Percentiles rank a stretch among this genome's conserved stretches.
Evolutionary conservation across 1,139 yeast genomes (phyloP).

Genomic region (Kodamaea sp.): DNA sequence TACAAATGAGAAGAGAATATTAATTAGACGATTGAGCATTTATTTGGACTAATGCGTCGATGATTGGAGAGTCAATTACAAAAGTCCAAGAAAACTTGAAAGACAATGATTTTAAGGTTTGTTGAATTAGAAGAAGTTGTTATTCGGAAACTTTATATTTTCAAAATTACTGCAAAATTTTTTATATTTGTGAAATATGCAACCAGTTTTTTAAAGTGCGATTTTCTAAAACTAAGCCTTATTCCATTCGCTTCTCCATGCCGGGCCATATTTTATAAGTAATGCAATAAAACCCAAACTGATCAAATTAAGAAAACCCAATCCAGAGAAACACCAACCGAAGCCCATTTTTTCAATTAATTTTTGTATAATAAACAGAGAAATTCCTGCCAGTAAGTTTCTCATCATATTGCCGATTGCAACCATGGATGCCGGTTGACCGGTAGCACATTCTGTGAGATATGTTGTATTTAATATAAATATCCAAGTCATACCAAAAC

Average conservation of each 20-base stretch:
- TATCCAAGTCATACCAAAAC: constrained; percentile 59
- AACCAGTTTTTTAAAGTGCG: too few relatives aligned
- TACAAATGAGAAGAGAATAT: too few relatives aligned
- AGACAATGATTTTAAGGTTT: not conserved
- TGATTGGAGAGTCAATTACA: too few relatives aligned
- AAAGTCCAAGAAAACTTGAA: not conserved
- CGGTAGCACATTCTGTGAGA: constrained; percentile 49
- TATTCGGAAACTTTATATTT: not conserved
- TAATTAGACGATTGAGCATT: too few relatives aligned
- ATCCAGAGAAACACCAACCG: constrained; percentile 60
- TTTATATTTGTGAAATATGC: too few relatives aligned
- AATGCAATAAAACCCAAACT: constrained; percentile 26
- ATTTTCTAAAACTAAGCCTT: too few relatives aligned
- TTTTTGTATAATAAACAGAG: constrained; percentile 45
- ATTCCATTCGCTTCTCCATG: constrained; percentile 22
- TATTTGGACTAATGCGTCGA: too few relatives aligned
- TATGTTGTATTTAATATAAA: constrained; percentile 57
- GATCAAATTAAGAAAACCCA: constrained; percentile 41
- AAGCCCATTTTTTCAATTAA: constrained; percentile 44
- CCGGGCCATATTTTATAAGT: constrained; percentile 25
- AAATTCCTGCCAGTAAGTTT: constrained; percentile 54
- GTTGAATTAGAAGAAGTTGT: not conserved
- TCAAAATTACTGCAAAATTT: not conserved
- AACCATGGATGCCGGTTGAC: constrained; percentile 53
- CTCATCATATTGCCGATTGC: constrained; percentile 56